Percentiles rank a stretch among this genome's conserved stretches.
Evolutionary conservation across 345 rosid species (phyloP).

Genomic region (Theobroma cacao): DNA sequence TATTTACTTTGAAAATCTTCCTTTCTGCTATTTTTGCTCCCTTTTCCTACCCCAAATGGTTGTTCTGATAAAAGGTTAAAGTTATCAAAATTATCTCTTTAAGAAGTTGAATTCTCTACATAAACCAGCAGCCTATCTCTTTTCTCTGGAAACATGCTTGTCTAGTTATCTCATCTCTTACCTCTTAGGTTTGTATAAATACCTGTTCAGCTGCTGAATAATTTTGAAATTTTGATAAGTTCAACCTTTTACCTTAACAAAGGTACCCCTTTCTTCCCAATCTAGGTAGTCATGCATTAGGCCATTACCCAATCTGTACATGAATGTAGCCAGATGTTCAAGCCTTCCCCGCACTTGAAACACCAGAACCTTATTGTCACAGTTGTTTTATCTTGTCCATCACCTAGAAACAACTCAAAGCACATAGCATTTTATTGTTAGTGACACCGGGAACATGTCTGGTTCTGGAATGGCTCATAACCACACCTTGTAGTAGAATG

Average conservation of each 20-base stretch:
- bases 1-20: not conserved
- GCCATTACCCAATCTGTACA: not conserved
- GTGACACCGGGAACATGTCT: not conserved
- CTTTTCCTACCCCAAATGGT: not conserved
- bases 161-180: too few species aligned
- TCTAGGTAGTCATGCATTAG: not conserved
- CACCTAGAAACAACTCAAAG: not conserved
- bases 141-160: too few species aligned
- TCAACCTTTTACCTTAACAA: not conserved
- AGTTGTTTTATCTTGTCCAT: not conserved
- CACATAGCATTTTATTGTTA: not conserved
- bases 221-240: not conserved
- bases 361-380: not conserved
- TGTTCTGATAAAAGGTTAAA: not conserved
- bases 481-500: not conserved
- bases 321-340: too few species aligned
- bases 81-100: too few species aligned
- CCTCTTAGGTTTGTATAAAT: not conserved
- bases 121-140: too few species aligned
- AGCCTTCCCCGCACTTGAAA: not conserved
- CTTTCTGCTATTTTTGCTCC: not conserved
- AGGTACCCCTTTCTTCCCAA: not conserved
- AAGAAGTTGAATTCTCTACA: too few species aligned
- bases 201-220: not conserved
- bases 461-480: not conserved